Evolutionary conservation across 2,329 filamentous ascomycete genomes (phyloP), one percentile per base, ranked within the genome.

Genomic region (Fusarium dlaminii): DNA sequence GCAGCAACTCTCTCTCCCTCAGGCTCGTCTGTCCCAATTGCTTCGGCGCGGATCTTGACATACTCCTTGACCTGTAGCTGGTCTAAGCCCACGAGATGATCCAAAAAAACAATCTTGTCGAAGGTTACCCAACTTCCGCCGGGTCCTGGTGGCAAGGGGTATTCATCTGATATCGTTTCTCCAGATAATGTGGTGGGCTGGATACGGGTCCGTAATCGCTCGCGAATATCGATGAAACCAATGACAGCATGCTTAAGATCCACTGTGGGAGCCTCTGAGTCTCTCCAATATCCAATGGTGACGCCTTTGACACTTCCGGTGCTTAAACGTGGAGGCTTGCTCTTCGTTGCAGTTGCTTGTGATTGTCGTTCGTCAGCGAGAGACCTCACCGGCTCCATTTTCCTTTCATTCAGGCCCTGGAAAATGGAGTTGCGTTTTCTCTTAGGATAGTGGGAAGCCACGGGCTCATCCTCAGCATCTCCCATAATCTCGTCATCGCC

Each of bases 41-140:
- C 74, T 5, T 86, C 86, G 3, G 82, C 80, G 10, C 88, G 86
- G 32, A 90, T 81, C 70, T 88, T 88, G 56, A 91, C 89, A 65
- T 89, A 92, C 75, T 91, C 90, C 75, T 91, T 91, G 37, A 92
- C 80, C 37, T 90, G 86, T 34, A 87, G 84, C 54, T 90, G 86
- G 58, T 89, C 86, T 9, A 90, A 81, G 6, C 86, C 85, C 20
- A 88, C 82, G 1, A 92, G 86, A 65, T 90, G 88, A 13, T 86
- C 79, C 6, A 88, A 86, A 75, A 91, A 91, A 29, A 90, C 86
- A 36, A 91, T 85, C 27, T 88, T 84, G 65, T 90, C 87, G 73
- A 91, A 91, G 0, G 89, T 91, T 30, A 91, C 89, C 90, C 89
- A 91, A 78, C 89, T 90, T 60, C 88, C 89, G 29, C 89, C 89